Evolutionary conservation across 768 basidiomycete genomes (phyloP), one percentile per base, ranked within the genome.

Genomic region (Rickenella mellea): DNA sequence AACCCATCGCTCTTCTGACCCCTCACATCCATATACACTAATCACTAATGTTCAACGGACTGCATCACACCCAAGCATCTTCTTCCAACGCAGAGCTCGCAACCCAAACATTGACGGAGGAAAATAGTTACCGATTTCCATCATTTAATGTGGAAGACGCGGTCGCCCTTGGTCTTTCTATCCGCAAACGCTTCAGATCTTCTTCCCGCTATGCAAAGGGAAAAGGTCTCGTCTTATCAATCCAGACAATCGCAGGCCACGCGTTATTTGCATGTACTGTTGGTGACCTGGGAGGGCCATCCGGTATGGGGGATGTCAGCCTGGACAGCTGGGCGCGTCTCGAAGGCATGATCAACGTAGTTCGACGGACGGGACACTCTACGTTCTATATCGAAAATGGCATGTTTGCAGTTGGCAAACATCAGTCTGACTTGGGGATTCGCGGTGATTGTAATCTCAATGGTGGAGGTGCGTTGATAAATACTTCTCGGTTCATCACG

Each of bases 321-420:
- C 57, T 87, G 53, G 85, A 90, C 54, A 83, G 82, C 49, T 90
- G 87, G 87, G 59, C 73, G 24, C 76, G 74, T 52, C 54, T 89
- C 32, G 83, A 89, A 35, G 61, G 78, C 19, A 55, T 55, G 50
- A 50, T 55, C 40, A 54, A 48, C 27, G 54, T 55, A 17, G 53
- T 52, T 22, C 74, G 71, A 51, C 70, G 84, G 46, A 89, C 85
- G 14, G 85, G 87, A 2, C 87, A 89, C 56, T 85, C 84, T 6
- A 86, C 80, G 50, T 89, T 69, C 58, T 90, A 90, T 58, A 83
- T 90, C 7, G 86, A 89, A 55, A 88, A 87, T 55, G 83, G 84
- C 5, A 86, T 86, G 77, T 76, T 73, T 37, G 86, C 86, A 3
- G 81, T 83, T 79, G 81, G 82, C 14, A 86, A 83, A 62, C 79